These are phyloP conservation scores for Diplotaxis tenuifolia DNA, from an alignment of 345 rosid genomes.

Conservation along the genomic window DNA sequence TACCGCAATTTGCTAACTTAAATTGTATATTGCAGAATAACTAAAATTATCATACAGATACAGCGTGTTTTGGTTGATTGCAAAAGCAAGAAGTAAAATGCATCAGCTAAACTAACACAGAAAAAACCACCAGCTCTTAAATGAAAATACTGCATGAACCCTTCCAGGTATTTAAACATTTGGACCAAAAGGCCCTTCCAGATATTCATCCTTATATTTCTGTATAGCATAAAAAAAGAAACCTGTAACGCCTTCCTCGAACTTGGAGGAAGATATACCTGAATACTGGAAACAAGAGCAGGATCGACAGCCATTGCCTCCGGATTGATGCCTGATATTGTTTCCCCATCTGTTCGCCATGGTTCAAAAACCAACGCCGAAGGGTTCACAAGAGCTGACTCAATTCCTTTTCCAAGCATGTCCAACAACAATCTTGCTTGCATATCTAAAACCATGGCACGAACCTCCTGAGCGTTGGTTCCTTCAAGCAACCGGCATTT, in stretches of 20 bases:
- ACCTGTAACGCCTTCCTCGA: background rate
- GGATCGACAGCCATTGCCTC: constrained; percentile 97
- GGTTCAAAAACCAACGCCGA: constrained; percentile 83
- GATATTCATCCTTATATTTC: background rate
- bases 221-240: background rate
- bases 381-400: constrained; percentile 91
- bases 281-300: constrained; percentile 75
- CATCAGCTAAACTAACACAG: constrained; percentile 7
- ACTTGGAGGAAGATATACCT: constrained; percentile 44
- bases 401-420: constrained; percentile 98
- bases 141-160: constrained; percentile 8
- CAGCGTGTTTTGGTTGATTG: background rate
- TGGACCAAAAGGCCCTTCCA: background rate
- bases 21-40: background rate
- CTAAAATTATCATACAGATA: background rate
- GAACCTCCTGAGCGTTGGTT: constrained; percentile 96
- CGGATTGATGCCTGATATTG: constrained; percentile 66
- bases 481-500: constrained; percentile 97
- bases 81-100: background rate
- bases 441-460: constrained; percentile 99
- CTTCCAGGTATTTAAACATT: background rate
- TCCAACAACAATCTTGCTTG: constrained; percentile 93
- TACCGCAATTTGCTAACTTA: background rate
- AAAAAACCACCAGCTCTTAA: constrained; percentile 2
- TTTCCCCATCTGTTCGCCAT: constrained; percentile 79